Evolutionary conservation across 2,329 filamentous ascomycete genomes (phyloP).

Genomic region (Penicillium concentricum): DNA sequence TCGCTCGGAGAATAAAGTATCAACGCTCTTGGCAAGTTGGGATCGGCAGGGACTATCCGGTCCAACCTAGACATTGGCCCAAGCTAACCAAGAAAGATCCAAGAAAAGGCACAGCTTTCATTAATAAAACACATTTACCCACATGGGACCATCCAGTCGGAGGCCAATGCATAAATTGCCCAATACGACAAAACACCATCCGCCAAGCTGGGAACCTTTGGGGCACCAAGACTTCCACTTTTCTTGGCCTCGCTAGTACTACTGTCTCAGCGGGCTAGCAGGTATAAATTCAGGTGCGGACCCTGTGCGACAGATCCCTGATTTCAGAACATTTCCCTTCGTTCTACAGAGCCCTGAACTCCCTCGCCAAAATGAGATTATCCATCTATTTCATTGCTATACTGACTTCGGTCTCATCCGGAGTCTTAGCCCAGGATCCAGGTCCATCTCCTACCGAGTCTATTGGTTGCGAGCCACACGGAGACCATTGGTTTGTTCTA

Average conservation of each 20-base stretch:
- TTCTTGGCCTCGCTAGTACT: slow-evolving; percentile 14
- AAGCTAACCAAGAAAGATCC: not conserved
- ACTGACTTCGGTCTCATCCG: slow-evolving; percentile 18
- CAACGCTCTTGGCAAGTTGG: not conserved
- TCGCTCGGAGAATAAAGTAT: not conserved
- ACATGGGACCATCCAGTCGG: not conserved
- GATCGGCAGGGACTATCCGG: not conserved
- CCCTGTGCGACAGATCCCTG: not conserved
- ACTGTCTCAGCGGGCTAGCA: slow-evolving; percentile 13
- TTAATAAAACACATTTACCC: not conserved
- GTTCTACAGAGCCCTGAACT: not conserved
- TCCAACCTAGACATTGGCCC: not conserved
- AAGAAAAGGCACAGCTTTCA: not conserved
- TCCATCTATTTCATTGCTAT: slow-evolving; percentile 13
- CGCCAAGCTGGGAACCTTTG: slow-evolving; percentile 22
- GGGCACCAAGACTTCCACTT: slow-evolving; percentile 19
- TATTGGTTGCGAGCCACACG: slow-evolving; percentile 26
- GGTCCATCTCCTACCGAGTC: slow-evolving; percentile 34
- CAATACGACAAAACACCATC: not conserved
- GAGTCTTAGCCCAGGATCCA: slow-evolving; percentile 19
- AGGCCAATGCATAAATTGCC: not conserved
- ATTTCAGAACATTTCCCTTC: not conserved
- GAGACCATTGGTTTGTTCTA: slow-evolving; percentile 28
- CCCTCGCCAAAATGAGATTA: slow-evolving; percentile 17
- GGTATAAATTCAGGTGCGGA: not conserved